Evolutionary conservation across 2,329 filamentous ascomycete genomes (phyloP), one percentile per base, ranked within the genome.

Genomic region (Diaporthe eres): DNA sequence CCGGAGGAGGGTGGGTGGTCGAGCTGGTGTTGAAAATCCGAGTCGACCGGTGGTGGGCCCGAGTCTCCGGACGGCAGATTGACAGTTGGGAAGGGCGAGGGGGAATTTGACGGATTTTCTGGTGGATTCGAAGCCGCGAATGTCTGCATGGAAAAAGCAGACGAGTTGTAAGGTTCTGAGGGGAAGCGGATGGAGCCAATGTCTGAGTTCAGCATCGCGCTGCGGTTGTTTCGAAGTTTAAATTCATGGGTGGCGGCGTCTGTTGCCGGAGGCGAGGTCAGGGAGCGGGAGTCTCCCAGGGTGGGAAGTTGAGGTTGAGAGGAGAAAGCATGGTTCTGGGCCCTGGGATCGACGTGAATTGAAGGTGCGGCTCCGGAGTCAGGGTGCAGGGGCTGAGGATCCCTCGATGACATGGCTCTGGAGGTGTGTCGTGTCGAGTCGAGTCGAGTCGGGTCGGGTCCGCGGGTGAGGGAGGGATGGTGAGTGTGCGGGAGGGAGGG

Each of bases 101-200:
- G 81, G 51, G 82, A 81, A 49, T 80, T 78, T 28, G 81, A 78
- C 34, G 77, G 80, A 74, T 82, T 82, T 28, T 81, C 79, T 74
- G 68, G 74, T 39, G 57, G 31, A 49, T 31, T 61, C 74, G 68
- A 25, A 63, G 75, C 25, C 65, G 55, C 53, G 19, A 67, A 78
- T 63, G 13, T 74, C 68, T 65, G 78, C 74, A 74, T 67, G 15
- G 76, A 61, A 34, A 76, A 70, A 19, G 77, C 44, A 51, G 77
- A 25, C 25, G 74, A 68, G 49, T 51, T 37, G 74, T 72, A 65
- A 71, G 78, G 57, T 31, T 53, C 65, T 53, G 78, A 72, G 55
- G 68, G 60, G 49, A 67, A 68, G 57, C 65, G 71, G 44, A 75
- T 71, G n/a, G 75, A 68, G 51, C 76, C 72, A 71, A 79, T 42